phyloP scores from a whole-genome alignment of 2,329 filamentous ascomycete genomes.

The Talaromyces piceae region DNA sequence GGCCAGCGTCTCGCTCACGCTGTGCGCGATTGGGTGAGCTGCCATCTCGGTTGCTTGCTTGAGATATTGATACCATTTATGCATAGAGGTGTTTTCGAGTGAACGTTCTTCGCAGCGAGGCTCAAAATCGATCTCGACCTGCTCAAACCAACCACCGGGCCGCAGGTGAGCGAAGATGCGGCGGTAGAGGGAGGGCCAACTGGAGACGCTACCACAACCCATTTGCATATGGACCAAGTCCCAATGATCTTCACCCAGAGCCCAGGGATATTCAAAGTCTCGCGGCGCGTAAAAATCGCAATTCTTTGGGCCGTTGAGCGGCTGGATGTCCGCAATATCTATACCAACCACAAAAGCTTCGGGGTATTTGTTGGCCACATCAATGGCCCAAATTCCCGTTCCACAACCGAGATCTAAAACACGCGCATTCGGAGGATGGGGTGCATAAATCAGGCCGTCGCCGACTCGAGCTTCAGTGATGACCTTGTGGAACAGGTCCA shows the following conservation, averaged over 20 bases:
- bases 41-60: slow-evolving; percentile 59
- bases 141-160: slow-evolving; percentile 72
- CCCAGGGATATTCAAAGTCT: slow-evolving; percentile 75
- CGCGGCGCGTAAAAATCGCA: slow-evolving; percentile 59
- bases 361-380: slow-evolving; percentile 65
- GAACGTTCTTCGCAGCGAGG: slow-evolving; percentile 65
- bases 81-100: slow-evolving; percentile 48
- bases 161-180: slow-evolving; percentile 67
- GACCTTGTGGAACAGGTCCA: slow-evolving; percentile 76
- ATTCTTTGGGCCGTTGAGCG: slow-evolving; percentile 62
- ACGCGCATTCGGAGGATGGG: slow-evolving; percentile 36
- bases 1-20: slow-evolving; percentile 48
- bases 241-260: slow-evolving; percentile 58
- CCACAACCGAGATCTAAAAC: slow-evolving; percentile 69
- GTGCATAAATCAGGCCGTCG: slow-evolving; percentile 37
- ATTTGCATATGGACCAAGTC: slow-evolving; percentile 79
- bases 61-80: slow-evolving; percentile 63
- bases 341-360: slow-evolving; percentile 54
- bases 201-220: slow-evolving; percentile 67
- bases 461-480: slow-evolving; percentile 56
- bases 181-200: slow-evolving; percentile 67
- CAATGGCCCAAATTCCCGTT: slow-evolving; percentile 85
- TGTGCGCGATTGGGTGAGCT: slow-evolving; percentile 59
- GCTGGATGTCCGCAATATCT: slow-evolving; percentile 57
- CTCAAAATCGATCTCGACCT: slow-evolving; percentile 79